Conservation (phyloP, 441 rosid species). For the Erysimum cheiri region DNA sequence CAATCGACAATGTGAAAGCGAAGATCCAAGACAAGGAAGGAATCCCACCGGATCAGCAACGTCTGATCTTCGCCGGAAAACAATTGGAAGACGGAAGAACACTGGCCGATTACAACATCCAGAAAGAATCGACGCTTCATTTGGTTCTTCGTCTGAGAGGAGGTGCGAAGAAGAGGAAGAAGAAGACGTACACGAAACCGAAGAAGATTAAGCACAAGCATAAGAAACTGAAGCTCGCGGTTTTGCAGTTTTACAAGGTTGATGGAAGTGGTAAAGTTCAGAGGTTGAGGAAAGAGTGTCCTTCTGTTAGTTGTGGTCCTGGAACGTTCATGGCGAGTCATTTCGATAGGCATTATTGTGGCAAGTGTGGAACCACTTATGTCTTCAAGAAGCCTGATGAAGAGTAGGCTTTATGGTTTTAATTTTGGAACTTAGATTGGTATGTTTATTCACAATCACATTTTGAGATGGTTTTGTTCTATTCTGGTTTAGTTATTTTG, state of each 20-base stretch:
- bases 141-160: conserved; percentile 72
- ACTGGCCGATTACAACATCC: conserved; percentile 72
- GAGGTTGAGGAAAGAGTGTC: conserved; percentile 73
- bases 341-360: conserved; percentile 71
- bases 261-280: conserved; percentile 68
- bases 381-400: conserved; percentile 68
- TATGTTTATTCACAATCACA: not conserved
- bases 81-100: conserved; percentile 75
- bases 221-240: conserved; percentile 69
- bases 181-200: conserved; percentile 67
- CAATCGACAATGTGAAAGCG: conserved; percentile 74
- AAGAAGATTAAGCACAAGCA: conserved; percentile 71
- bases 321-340: conserved; percentile 76
- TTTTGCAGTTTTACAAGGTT: conserved; percentile 65
- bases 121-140: conserved; percentile 71
- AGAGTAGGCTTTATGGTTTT: conserved; percentile 49
- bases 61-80: conserved; percentile 69
- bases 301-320: conserved; percentile 63
- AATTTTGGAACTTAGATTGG: conserved; percentile 17
- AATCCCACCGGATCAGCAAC: conserved; percentile 69
- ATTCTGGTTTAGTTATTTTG: not conserved
- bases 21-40: conserved; percentile 82
- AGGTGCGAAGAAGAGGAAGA: conserved; percentile 68
- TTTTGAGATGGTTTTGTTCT: conserved; percentile 13
- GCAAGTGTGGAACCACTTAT: conserved; percentile 68